Evolutionary conservation across 75 land plant genomes (phyloP).

Genomic region (Chamaecyparis obtusa): DNA sequence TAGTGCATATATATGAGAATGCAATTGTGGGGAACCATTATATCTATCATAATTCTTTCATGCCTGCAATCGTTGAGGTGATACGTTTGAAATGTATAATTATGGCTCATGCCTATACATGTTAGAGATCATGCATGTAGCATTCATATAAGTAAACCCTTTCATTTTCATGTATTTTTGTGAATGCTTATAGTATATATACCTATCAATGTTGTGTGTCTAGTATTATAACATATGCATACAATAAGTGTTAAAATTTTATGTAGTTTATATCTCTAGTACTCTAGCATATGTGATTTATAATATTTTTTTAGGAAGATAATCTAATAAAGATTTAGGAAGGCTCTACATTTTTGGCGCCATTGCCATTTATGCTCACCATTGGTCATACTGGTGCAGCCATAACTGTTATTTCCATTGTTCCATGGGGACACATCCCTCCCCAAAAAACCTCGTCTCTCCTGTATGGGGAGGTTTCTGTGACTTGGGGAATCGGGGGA

Average conservation of each 20-base stretch:
- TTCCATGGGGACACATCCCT: too few species aligned
- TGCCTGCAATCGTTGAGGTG: background rate
- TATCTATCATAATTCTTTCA: background rate
- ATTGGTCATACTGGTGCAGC: background rate
- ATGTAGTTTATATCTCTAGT: too few species aligned
- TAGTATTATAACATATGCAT: background rate
- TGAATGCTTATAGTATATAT: background rate
- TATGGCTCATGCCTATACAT: background rate
- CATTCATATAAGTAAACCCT: background rate
- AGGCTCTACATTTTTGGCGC: background rate
- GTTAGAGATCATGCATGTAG: background rate
- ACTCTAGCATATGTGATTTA: background rate
- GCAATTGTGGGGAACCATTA: background rate
- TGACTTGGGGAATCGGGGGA: too few species aligned
- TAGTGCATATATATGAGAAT: background rate
- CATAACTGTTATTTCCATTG: background rate
- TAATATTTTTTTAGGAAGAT: too few species aligned
- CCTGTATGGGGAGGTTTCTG: too few species aligned
- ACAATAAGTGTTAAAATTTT: too few species aligned
- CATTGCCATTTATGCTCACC: background rate
- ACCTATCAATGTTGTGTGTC: background rate
- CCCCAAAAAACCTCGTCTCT: too few species aligned
- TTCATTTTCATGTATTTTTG: background rate
- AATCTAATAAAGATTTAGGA: background rate
- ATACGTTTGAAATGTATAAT: background rate